Evolutionary conservation across 495 filamentous ascomycete genomes (phyloP), one percentile per base, ranked within the genome.

Genomic region (Pyronema omphalodes): DNA sequence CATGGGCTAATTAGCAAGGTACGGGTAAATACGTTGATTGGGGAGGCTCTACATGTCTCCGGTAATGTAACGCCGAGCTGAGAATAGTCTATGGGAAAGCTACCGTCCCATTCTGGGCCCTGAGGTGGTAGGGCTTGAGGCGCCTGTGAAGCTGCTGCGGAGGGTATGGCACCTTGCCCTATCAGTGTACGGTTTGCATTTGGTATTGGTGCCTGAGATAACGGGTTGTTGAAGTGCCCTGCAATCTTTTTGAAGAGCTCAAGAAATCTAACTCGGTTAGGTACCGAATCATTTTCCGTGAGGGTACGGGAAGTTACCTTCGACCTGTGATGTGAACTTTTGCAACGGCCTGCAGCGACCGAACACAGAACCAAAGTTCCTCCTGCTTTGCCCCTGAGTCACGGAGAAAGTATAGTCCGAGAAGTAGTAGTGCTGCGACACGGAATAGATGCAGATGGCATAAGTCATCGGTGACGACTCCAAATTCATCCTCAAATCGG

Each of bases 401-500:
- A 18, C 14, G 36, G 6, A 44, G 17, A 29, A 29, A 29, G 7
- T 53, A 9, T 23, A 53, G 12, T 1, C 58, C 63, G n/a, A 65
- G 56, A n/a, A 65, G 56, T n/a, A 65, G 54, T 5, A 65, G 52
- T 45, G 58, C 58, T 41, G 63, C 63, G 43, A 55, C 63, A 7
- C 63, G 63, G 51, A 65, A 65, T 12, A 53, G 54, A 33, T 65
- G 62, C n/a, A 61, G 58, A 36, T 58, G 55, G 0, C 61, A 55
- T 18, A 64, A 56, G 9, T 65, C 63, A 15, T 65, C 62, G 0
- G 63, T 59, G 6, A 58, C 53, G 11, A 62, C 44, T 12, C 62
- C 63, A 18, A 65, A 65, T 5, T 52, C 35, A 8, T 45, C 53
- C 33, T 61, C 55, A 37, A 64, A 65, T 15, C 48, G 41, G 7